Evolutionary conservation across 2,329 filamentous ascomycete species (phyloP), one percentile per base, ranked within the genome.

Genomic region (Monilinia aucupariae): DNA sequence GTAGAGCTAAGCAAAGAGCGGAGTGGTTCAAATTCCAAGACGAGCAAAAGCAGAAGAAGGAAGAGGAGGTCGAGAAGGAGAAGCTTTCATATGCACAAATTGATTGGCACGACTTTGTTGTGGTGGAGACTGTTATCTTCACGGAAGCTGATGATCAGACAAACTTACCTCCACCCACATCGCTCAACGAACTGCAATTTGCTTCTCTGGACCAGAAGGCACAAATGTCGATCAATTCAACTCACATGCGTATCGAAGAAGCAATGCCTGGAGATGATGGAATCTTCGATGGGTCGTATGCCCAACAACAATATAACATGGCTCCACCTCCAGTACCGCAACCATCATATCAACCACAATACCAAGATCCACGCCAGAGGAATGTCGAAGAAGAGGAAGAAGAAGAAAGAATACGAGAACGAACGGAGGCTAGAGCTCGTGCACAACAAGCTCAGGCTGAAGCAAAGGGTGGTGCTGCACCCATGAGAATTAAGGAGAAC

Each of bases 71-170:
- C 48, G 90, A 96, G 73, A 86, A 91, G 71, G 90, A 96, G 75
- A 87, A 87, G 71, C 78, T 82, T 27, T 80, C 85, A 61, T 86
- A 94, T 75, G 89, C 89, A 1, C 89, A 94, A 70, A 94, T 99
- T 67, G 94, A 99, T 76, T 99, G 94, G 94, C 91, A 96, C 73
- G 93, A 97, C 74, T 99, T 99, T 71, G 88, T 93, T 41, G 89
- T 99, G 25, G 92, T 97, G 51, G 94, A 97, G 76, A 97, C 92
- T 0, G 92, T 99, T 61, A 81, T 91, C 20, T 99, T 99, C 75
- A 92, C 86, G 64, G 92, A 96, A 69, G 84, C 85, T 47, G 94
- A 99, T 74, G 92, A 97, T 69, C 84, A 90, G 67, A 85, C 87
- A 45, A 88, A 94, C 67, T 85, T 99, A 13, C 92, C 93, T 39